These are phyloP conservation scores for Albatrellus ellisii DNA, from an alignment of 768 basidiomycete species.

Conservation along the genomic window DNA sequence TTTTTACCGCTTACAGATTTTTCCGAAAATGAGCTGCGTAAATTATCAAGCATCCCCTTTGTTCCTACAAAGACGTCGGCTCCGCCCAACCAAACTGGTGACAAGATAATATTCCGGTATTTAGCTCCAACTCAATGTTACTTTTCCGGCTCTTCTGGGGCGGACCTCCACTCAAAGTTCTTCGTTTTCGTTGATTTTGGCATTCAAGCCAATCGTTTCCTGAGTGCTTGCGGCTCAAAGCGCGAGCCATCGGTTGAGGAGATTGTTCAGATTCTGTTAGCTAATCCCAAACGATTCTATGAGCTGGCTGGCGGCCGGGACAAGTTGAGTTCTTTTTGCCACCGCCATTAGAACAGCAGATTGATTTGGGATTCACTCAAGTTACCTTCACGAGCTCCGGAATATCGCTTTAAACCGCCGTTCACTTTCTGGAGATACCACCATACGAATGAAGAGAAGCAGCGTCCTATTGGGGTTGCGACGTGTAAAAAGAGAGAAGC, in stretches of 20 bases:
- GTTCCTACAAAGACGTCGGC: slow-evolving; percentile 41
- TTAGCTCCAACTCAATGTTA: slow-evolving; percentile 58
- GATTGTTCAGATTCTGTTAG: slow-evolving; percentile 54
- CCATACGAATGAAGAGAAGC: slow-evolving; percentile 51
- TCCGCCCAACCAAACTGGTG: too few relatives aligned
- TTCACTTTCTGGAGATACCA: slow-evolving; percentile 36
- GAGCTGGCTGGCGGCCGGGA: slow-evolving; percentile 53
- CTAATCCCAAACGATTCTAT: slow-evolving; percentile 60
- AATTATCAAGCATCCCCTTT: slow-evolving; percentile 45
- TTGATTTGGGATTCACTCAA: too few relatives aligned
- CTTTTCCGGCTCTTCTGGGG: slow-evolving; percentile 37
- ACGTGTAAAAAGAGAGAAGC: slow-evolving; percentile 33
- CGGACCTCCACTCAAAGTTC: slow-evolving; percentile 61
- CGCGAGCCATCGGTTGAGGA: slow-evolving; percentile 81
- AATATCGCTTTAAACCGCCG: slow-evolving; percentile 70
- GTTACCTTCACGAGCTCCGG: slow-evolving; percentile 72
- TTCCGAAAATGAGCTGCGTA: slow-evolving; percentile 35
- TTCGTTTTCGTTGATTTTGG: slow-evolving; percentile 91
- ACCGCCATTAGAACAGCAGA: too few relatives aligned
- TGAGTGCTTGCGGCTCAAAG: slow-evolving; percentile 78
- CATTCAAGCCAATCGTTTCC: slow-evolving; percentile 63
- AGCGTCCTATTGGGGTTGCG: slow-evolving; percentile 68
- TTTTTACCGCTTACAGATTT: slow-evolving; percentile 36
- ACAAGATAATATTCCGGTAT: slow-evolving; percentile 10
- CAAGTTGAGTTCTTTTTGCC: slow-evolving; percentile 32